A percentile compares a stretch with the other conserved stretches of the same genome.
Conservation (phyloP, 306 rosid species). For the barrel medic (Medicago truncatula) region DNA sequence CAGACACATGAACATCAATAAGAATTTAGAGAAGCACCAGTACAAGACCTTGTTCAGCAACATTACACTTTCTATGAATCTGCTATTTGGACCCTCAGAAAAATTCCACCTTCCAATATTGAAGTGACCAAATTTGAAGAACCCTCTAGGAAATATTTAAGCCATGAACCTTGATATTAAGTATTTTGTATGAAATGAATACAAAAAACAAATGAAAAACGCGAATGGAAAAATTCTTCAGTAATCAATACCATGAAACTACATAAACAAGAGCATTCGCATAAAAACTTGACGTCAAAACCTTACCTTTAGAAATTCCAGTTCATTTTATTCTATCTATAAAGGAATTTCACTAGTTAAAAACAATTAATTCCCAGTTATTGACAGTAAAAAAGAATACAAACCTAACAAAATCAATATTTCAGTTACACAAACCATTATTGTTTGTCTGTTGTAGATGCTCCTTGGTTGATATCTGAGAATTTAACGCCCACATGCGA, state of each 20-base stretch:
- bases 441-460: constrained; percentile 30
- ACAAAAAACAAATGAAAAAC: no score
- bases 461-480: constrained; percentile 48
- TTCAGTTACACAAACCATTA: constrained; percentile 6
- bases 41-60: background rate
- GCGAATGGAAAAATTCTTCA: background rate
- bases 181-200: background rate
- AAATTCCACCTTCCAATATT: background rate
- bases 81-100: constrained; percentile 15
- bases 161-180: background rate
- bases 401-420: constrained; percentile 12
- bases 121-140: background rate
- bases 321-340: constrained; percentile 33
- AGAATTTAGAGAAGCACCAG: constrained; percentile 14
- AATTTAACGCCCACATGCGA: constrained; percentile 41
- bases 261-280: background rate
- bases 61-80: constrained; percentile 15
- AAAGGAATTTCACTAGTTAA: constrained; percentile 33
- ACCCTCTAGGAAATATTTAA: no score
- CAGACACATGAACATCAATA: background rate
- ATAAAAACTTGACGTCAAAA: constrained; percentile 10
- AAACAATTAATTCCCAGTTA: constrained; percentile 32
- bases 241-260: background rate
- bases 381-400: constrained; percentile 12
- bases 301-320: constrained; percentile 15